Evolutionary conservation across 2,329 filamentous ascomycete genomes (phyloP).

Genomic region (Mycosphaerelloides madeirae): DNA sequence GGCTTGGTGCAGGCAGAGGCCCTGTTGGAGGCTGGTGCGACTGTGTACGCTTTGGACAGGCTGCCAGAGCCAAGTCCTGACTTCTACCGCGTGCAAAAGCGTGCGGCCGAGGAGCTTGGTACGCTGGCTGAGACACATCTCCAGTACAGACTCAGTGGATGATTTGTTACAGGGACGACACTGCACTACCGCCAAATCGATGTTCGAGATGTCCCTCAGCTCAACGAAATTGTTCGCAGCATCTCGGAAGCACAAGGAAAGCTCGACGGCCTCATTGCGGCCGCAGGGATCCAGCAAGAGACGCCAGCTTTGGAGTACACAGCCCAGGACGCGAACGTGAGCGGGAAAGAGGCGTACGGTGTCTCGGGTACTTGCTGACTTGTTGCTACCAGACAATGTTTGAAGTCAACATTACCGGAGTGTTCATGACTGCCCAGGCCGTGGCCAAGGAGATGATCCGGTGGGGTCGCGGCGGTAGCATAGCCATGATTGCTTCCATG

Average conservation of each 20-base stretch:
- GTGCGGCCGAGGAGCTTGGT: slow-evolving; percentile 60
- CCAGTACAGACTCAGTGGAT: background rate
- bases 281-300: slow-evolving; percentile 76
- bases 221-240: slow-evolving; percentile 62
- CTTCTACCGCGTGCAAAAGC: slow-evolving; percentile 61
- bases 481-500: slow-evolving; percentile 61
- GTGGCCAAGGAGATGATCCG: slow-evolving; percentile 60
- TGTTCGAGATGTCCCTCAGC: slow-evolving; percentile 63
- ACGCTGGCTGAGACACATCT: slow-evolving; percentile 5
- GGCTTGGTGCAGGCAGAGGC: slow-evolving; percentile 71
- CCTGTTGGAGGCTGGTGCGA: slow-evolving; percentile 70
- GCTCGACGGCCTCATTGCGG: slow-evolving; percentile 73
- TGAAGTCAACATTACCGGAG: slow-evolving; percentile 52
- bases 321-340: no score
- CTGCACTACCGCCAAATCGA: slow-evolving; percentile 75
- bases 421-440: slow-evolving; percentile 61
- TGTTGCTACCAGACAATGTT: slow-evolving; percentile 52
- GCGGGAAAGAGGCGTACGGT: no score
- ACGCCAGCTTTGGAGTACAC: slow-evolving; percentile 75
- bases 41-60: slow-evolving; percentile 62
- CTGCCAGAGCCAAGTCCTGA: slow-evolving; percentile 55
- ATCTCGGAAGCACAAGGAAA: slow-evolving; percentile 68
- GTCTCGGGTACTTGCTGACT: no score
- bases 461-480: slow-evolving; percentile 56
- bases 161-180: slow-evolving; percentile 42